Percentiles rank a stretch among this genome's conserved stretches.
These are phyloP conservation scores for Nothophoma quercina DNA, from an alignment of 2,329 filamentous ascomycete species.

Conservation along the genomic window DNA sequence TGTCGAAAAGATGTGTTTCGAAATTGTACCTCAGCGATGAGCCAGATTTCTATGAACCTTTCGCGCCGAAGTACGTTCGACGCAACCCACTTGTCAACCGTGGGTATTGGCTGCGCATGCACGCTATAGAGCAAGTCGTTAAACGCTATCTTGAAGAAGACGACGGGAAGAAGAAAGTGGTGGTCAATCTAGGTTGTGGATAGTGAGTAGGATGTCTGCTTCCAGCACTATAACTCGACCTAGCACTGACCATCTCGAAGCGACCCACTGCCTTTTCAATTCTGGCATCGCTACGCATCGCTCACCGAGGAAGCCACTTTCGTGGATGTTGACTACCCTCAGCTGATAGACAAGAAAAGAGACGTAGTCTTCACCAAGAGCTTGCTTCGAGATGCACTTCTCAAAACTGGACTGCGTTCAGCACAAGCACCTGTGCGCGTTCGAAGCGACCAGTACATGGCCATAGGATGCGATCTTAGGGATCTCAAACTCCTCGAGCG, in stretches of 20 bases:
- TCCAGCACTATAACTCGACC: background rate
- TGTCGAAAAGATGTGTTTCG: constrained; percentile 93
- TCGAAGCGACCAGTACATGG: constrained; percentile 73
- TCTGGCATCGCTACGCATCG: constrained; percentile 70
- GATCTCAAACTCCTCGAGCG: constrained; percentile 68
- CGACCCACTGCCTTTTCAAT: constrained; percentile 87
- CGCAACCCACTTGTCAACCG: constrained; percentile 89
- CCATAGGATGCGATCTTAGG: constrained; percentile 82
- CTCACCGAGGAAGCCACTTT: constrained; percentile 69
- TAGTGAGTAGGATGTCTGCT: constrained; percentile 68
- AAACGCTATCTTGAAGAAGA: constrained; percentile 72
- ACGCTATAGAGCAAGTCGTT: constrained; percentile 78
- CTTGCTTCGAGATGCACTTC: constrained; percentile 51
- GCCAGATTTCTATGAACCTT: constrained; percentile 85
- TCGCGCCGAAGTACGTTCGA: constrained; percentile 83
- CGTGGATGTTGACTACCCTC: constrained; percentile 85
- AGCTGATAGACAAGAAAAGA: constrained; percentile 78
- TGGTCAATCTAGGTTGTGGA: constrained; percentile 88
- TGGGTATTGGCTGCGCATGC: constrained; percentile 86
- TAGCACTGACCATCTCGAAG: constrained; percentile 56
- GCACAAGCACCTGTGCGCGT: constrained; percentile 40
- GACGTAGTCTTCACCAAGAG: constrained; percentile 67
- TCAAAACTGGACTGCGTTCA: constrained; percentile 35
- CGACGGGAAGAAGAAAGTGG: constrained; percentile 68
- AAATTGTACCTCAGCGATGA: constrained; percentile 80